Evolutionary conservation across 139 green algal species (phyloP).

Genomic region (Micractinium sp.): DNA sequence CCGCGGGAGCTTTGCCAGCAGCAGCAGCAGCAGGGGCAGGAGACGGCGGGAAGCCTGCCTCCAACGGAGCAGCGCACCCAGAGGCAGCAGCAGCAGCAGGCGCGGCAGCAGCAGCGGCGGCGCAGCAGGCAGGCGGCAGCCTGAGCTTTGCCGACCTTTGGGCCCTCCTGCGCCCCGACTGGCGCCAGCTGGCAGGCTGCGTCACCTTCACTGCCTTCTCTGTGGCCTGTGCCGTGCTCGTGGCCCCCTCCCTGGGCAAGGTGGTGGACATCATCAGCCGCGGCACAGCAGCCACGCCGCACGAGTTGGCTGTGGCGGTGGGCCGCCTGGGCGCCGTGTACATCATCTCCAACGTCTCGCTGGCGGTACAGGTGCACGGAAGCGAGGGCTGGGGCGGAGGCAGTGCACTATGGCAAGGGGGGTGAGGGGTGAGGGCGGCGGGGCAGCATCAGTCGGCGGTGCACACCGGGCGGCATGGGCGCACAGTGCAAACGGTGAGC

Average conservation of each 20-base stretch:
- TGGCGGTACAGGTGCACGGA: slow-evolving; percentile 39
- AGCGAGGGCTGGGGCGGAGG: neutral
- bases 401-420: neutral
- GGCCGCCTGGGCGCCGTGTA: slow-evolving; percentile 39
- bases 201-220: slow-evolving; percentile 8
- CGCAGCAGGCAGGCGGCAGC: neutral
- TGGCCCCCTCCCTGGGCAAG: slow-evolving; percentile 34
- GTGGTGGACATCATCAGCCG: slow-evolving; percentile 47
- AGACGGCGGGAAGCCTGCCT: neutral
- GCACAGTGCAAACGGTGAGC: too few species aligned
- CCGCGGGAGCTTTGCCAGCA: neutral
- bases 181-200: slow-evolving; percentile 11
- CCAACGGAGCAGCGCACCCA: neutral
- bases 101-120: neutral
- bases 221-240: slow-evolving; percentile 22
- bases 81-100: neutral
- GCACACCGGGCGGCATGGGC: neutral
- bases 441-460: neutral
- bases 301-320: slow-evolving; percentile 27
- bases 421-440: neutral
- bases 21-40: neutral
- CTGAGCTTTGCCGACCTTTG: slow-evolving; percentile 26
- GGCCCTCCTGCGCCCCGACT: slow-evolving; percentile 33
- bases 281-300: neutral
- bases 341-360: slow-evolving; percentile 9